Base-by-base conservation (phyloP, 768 basidiomycete species). In the Lepiota brunneoincarnata region DNA sequence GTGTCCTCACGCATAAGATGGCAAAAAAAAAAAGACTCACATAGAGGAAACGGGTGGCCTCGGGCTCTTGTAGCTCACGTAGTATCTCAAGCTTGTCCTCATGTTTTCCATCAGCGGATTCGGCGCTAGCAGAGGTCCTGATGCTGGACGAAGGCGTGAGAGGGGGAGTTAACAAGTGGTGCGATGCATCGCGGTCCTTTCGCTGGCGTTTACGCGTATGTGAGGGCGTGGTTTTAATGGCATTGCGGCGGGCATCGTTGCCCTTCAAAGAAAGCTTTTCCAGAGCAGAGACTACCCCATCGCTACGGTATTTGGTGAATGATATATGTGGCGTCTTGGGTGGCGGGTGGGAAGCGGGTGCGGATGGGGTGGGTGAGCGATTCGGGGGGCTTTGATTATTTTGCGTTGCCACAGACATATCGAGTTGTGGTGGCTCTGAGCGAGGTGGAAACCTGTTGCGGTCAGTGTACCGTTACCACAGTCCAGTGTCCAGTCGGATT, bases 101-200 rank as follows among this genome's bases (percentile, higher is more conserved):
- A 17, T 37, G 52, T 23, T 52, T 61, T 10, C 41, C 58, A n/a
- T 48, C 60, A 6, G 58, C 51, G 6, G 69, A 69, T 11, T 72
- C 74, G 15, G 62, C 54, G 54, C 73, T 75, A 28, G 65, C 64
- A 2, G 67, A 64, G 2, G 76, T 75, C 49, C 67, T 66, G 41
- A 78, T 68, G 56, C 76, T 78, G 11, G 83, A 85, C 1, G 87
- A 83, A 0, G 87, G 87, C 1, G 87, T 88, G 40, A 89, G 75
- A 10, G 86, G 87, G 31, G 86, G 86, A 0, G 86, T 88, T 49
- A 87, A 72, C 39, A 84, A 72, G 20, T 69, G 59, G 55, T 69
- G 65, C 1, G 67, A 62, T 36, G 67, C 63, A 28, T 76, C 71
- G 46, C 66, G 69, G 55, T 73, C 71, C 21, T 66, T 63, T 23